Conservation (phyloP, 1,284 basidiomycete species). For the Sanghuangporus weigelae region DNA sequence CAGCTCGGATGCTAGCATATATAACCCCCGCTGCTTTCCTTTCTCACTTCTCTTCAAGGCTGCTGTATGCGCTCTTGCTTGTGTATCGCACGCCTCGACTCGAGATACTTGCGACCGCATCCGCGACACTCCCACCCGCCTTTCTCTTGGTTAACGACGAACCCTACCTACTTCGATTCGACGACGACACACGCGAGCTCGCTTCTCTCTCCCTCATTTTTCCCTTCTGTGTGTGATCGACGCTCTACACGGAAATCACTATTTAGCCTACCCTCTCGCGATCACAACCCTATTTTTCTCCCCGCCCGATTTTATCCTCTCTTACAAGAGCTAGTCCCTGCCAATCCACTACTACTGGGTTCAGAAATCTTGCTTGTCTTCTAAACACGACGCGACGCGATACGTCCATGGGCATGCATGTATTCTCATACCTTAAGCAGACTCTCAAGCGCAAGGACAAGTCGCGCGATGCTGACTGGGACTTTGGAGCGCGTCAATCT, state of each 20-base stretch:
- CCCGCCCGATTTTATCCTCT: not conserved
- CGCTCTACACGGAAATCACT: not conserved
- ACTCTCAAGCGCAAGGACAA: slow-evolving; percentile 15
- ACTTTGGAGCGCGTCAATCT: slow-evolving; percentile 17
- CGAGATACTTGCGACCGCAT: not conserved
- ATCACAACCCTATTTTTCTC: slow-evolving; percentile 2
- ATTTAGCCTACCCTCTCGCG: slow-evolving; percentile 10
- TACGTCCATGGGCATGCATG: slow-evolving; percentile 8
- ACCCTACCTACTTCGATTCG: slow-evolving; percentile 2
- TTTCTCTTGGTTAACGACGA: not conserved
- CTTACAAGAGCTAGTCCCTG: not conserved
- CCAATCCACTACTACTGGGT: not conserved
- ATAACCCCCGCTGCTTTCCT: not conserved
- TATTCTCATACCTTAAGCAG: slow-evolving; percentile 15
- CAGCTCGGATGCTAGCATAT: not conserved
- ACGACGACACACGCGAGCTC: not conserved
- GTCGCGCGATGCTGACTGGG: slow-evolving; percentile 13
- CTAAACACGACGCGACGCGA: not conserved
- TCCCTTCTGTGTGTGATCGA: not conserved
- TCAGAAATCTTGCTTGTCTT: not conserved
- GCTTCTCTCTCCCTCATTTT: not conserved
- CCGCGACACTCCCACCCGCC: not conserved
- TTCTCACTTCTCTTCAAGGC: not conserved
- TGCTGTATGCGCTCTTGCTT: not conserved
- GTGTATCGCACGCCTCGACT: not conserved